Percentiles rank a stretch among this genome's conserved stretches.
These are phyloP conservation scores for Geranium brycei DNA, from an alignment of 345 rosid genomes.

Conservation along the genomic window DNA sequence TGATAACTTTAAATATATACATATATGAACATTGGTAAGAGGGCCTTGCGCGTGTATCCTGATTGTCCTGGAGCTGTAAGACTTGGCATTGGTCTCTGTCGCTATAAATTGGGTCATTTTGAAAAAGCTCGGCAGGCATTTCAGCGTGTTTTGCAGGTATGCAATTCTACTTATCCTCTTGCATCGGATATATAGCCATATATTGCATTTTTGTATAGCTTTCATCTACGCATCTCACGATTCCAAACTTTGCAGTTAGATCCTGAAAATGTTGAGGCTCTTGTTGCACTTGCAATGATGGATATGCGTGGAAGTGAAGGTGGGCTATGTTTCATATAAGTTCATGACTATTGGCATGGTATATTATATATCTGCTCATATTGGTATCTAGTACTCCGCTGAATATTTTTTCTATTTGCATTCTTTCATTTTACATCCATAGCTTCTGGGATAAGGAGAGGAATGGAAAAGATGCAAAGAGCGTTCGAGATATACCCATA, in stretches of 20 bases:
- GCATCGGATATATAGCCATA: constrained; percentile 1
- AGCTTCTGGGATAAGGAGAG: constrained; percentile 71
- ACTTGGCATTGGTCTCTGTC: constrained; percentile 92
- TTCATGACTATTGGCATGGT: not conserved
- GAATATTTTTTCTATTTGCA: constrained; percentile 7
- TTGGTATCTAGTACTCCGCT: constrained; percentile 5
- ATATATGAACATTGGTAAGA: constrained; percentile 29
- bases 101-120: constrained; percentile 74
- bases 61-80: constrained; percentile 86
- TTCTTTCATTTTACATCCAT: constrained; percentile 17
- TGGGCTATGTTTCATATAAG: constrained; percentile 10
- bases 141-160: constrained; percentile 83
- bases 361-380: not conserved
- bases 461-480: constrained; percentile 84
- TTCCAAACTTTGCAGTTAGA: constrained; percentile 48
- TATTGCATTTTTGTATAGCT: constrained; percentile 4
- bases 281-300: constrained; percentile 84
- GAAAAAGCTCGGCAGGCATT: constrained; percentile 85
- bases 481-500: constrained; percentile 97
- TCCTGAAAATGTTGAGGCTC: constrained; percentile 93
- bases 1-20: not conserved
- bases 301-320: constrained; percentile 90
- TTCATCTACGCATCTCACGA: constrained; percentile 10
- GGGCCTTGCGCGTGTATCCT: constrained; percentile 83
- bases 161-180: constrained; percentile 13